phyloP scores from a whole-genome alignment of 2,329 filamentous ascomycete genomes.

The Chrysoporthe cubensis region DNA sequence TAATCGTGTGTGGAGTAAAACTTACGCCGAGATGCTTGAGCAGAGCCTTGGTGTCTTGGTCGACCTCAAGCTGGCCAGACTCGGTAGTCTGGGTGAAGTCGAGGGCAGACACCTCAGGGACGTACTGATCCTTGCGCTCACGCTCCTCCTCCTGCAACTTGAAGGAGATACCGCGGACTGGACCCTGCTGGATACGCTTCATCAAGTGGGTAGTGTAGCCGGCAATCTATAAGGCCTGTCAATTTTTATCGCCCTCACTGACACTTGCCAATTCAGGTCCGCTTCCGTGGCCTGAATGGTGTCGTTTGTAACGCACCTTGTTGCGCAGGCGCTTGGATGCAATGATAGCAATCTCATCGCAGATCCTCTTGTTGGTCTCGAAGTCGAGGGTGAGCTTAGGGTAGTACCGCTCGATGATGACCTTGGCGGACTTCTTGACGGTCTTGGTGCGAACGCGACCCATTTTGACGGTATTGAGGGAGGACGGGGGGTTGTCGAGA shows the following conservation, averaged over 20 bases:
- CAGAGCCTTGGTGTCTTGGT: constrained; percentile 97
- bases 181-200: constrained; percentile 99
- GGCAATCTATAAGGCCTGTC: constrained; percentile 68
- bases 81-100: constrained; percentile 96
- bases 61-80: constrained; percentile 90
- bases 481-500: constrained; percentile 32
- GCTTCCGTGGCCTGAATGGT: neutral
- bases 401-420: constrained; percentile 99
- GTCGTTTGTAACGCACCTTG: constrained; percentile 68
- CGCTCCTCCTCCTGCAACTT: constrained; percentile 99
- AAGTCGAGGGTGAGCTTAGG: constrained; percentile 98
- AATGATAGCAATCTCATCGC: constrained; percentile 99
- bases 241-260: constrained; percentile 8
- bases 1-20: constrained; percentile 42
- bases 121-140: constrained; percentile 99
- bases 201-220: constrained; percentile 98
- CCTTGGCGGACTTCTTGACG: constrained; percentile 86
- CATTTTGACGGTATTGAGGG: constrained; percentile 61
- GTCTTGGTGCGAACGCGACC: constrained; percentile 74
- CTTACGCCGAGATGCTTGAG: constrained; percentile 98
- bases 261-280: neutral
- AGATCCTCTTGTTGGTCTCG: constrained; percentile 99
- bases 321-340: constrained; percentile 98
- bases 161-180: constrained; percentile 99
- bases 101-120: constrained; percentile 97